Percentiles rank a stretch among this genome's conserved stretches.
phyloP scores from a whole-genome alignment of 2,329 filamentous ascomycete genomes.

The Sphaerulina musiva region DNA sequence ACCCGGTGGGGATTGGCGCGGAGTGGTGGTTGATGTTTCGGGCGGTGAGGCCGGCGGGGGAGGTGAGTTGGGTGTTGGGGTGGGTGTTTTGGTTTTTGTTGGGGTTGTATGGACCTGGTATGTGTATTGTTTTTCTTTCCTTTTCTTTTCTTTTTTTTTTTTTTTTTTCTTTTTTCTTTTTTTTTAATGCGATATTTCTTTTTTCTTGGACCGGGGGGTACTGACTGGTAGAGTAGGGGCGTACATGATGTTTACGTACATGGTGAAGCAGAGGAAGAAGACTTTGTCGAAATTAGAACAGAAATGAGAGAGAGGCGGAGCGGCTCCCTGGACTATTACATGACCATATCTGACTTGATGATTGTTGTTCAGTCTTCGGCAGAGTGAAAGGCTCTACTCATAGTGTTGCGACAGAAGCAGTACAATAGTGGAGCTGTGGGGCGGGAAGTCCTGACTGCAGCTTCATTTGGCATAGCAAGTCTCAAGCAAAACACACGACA shows the following conservation, averaged over 20 bases:
- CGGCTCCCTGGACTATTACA: background rate
- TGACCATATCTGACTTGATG: background rate
- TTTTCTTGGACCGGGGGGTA: no score
- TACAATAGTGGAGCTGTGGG: no score
- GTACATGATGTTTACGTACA: constrained; percentile 13
- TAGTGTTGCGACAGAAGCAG: no score
- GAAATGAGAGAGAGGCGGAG: background rate
- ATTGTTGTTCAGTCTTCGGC: no score
- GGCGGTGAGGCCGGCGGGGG: constrained; percentile 1
- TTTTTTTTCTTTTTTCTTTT: no score
- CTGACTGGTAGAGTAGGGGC: background rate
- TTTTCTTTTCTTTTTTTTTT: background rate
- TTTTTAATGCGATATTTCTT: no score
- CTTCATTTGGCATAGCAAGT: no score
- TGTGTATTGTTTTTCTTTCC: background rate
- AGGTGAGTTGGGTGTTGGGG: background rate
- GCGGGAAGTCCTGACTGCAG: no score
- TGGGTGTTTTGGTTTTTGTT: constrained; percentile 9
- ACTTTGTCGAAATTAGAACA: background rate
- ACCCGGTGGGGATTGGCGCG: constrained; percentile 9
- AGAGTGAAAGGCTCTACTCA: no score
- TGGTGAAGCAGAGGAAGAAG: constrained; percentile 12
- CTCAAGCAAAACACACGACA: no score
- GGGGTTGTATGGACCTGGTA: constrained; percentile 9
- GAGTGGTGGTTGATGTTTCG: constrained; percentile 13